Evolutionary conservation across 768 basidiomycete species (phyloP).

Genomic region (Melanogaster broomeanus): DNA sequence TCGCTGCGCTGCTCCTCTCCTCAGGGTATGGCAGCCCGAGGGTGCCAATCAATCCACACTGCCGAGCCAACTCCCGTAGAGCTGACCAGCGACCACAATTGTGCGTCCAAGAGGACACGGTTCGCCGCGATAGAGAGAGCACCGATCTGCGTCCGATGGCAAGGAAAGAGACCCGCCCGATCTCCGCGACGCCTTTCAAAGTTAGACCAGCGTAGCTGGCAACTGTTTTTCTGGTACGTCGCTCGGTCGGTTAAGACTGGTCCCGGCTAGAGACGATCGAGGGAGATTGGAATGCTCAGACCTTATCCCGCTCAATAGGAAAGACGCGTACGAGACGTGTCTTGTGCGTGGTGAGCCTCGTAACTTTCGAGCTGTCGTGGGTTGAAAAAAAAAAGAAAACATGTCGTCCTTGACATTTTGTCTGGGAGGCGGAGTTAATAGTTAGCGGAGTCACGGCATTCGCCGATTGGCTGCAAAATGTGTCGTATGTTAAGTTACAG

Average conservation of each 20-base stretch:
- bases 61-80: accelerated
- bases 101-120: conserved; percentile 13
- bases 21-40: not conserved
- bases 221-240: conserved; percentile 33
- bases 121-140: conserved; percentile 23
- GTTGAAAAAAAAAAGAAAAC: not conserved
- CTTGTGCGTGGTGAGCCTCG: conserved; percentile 31
- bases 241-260: conserved; percentile 26
- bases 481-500: no score
- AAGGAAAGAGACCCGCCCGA: conserved; percentile 19
- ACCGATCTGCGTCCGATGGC: not conserved
- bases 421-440: not conserved
- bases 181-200: conserved; percentile 32
- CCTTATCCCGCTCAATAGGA: conserved; percentile 34
- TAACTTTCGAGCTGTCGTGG: conserved; percentile 31
- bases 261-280: conserved; percentile 31
- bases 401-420: conserved; percentile 7
- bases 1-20: conserved; percentile 3
- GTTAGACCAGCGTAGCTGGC: conserved; percentile 11
- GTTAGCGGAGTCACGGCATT: conserved; percentile 20
- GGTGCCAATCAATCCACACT: not conserved
- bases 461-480: conserved; percentile 4
- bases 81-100: conserved; percentile 5
- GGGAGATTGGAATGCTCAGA: conserved; percentile 32
- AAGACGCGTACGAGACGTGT: conserved; percentile 14